Conservation (phyloP, 257 asterid genomes). For the Cruciata laevipes region DNA sequence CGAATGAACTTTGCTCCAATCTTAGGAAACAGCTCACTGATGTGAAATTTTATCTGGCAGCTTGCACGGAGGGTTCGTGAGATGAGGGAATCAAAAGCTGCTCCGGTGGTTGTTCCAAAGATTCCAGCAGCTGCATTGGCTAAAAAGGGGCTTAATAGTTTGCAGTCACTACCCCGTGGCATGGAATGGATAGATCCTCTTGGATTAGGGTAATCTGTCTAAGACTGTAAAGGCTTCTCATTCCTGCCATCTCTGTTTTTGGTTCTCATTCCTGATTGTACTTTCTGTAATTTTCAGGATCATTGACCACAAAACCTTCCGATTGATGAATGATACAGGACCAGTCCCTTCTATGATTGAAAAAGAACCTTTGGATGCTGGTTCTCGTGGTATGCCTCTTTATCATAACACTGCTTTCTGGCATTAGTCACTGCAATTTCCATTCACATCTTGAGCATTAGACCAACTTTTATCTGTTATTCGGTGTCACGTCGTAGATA, state of each 20-base stretch:
- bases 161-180: constrained; percentile 95
- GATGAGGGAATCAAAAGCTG: constrained; percentile 89
- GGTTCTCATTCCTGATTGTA: background rate
- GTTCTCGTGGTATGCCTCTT: constrained; percentile 59
- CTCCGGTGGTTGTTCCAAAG: constrained; percentile 50
- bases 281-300: constrained; percentile 40
- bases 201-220: constrained; percentile 74
- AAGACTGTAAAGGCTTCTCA: constrained; percentile 9
- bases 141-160: constrained; percentile 54
- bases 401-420: background rate
- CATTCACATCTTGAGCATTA: background rate
- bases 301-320: constrained; percentile 77
- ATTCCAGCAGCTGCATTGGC: constrained; percentile 44
- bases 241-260: background rate
- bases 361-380: constrained; percentile 71
- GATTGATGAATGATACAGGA: constrained; percentile 74
- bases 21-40: background rate
- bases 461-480: background rate
- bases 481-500: background rate
- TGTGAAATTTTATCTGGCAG: constrained; percentile 35
- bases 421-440: background rate
- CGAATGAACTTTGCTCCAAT: background rate
- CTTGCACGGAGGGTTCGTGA: constrained; percentile 85
- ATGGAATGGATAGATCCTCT: constrained; percentile 99
- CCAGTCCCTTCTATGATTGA: constrained; percentile 47